Conservation (phyloP, 1,284 basidiomycete genomes). For the Polyporus tsugae region DNA sequence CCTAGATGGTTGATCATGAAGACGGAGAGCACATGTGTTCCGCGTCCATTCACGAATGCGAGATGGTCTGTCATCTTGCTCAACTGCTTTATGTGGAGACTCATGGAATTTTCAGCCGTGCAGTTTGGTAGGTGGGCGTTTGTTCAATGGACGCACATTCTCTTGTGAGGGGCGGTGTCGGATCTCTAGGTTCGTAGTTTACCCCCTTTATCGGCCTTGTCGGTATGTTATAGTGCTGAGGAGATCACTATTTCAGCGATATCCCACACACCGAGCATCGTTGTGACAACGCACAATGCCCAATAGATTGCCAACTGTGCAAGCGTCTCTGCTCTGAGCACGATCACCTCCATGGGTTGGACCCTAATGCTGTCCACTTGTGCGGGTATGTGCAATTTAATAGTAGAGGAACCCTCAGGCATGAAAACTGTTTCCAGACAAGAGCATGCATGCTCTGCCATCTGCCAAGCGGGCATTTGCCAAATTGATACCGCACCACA, state of each 20-base stretch:
- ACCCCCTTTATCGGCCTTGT: no score
- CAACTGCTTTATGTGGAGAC: background rate
- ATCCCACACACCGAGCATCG: constrained; percentile 53
- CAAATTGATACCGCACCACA: constrained; percentile 65
- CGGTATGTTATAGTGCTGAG: background rate
- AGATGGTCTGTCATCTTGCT: constrained; percentile 46
- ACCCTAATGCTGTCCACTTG: constrained; percentile 53
- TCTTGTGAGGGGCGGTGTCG: constrained; percentile 54
- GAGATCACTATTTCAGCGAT: constrained; percentile 45
- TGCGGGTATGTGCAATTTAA: constrained; percentile 57
- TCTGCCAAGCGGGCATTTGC: constrained; percentile 60
- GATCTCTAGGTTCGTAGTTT: constrained; percentile 49
- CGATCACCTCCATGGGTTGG: constrained; percentile 63
- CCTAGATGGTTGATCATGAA: constrained; percentile 51
- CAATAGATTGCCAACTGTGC: constrained; percentile 61
- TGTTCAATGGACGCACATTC: constrained; percentile 45
- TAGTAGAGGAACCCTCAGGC: background rate
- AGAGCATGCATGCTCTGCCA: constrained; percentile 54
- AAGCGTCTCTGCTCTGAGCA: constrained; percentile 55
- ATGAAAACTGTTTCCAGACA: constrained; percentile 43
- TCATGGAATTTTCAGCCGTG: constrained; percentile 50
- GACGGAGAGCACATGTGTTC: constrained; percentile 62
- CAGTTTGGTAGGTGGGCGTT: constrained; percentile 45
- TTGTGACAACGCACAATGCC: constrained; percentile 60
- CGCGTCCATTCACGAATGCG: constrained; percentile 61